Base-by-base conservation (phyloP, 2,329 filamentous ascomycete genomes). In the Teratosphaeria pseudoeucalypti region DNA sequence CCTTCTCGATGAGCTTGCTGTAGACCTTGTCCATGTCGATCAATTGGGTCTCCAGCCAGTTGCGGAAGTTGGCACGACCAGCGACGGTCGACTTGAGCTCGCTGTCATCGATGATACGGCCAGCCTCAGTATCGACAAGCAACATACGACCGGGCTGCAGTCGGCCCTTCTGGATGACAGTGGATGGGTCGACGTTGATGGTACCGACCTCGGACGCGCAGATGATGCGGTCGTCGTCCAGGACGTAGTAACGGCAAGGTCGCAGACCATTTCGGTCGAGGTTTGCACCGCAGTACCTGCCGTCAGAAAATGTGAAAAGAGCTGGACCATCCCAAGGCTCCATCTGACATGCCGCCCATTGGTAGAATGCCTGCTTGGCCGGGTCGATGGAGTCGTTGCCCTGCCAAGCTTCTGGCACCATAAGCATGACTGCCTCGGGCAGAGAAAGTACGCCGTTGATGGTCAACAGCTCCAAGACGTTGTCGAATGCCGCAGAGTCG, bases 341-440 rank as follows among this genome's bases (percentile, higher is more conserved):
- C 92, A 97, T 97, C 81, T 95, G 89, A 75, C 92, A 97, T 66
- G 91, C 92, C 70, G 92, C 92, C 91, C 92, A 97, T 75, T 97
- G 92, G 77, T 97, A 97, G 77, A 96, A 97, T 57, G 92, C 92
- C 61, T 92, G 89, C 79, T 97, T 97, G 71, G 90, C 89, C 59
- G 91, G 90, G 69, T 96, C 92, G 88, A 97, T 95, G 61, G 85
- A 81, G 43, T 85, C 80, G 75, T 96, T 96, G 62, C 92, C 92
- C 76, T 97, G 91, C 92, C 92, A 97, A 62, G 92, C 92, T 77
- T 97, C 92, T 26, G 92, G 92, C 56, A 97, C 90, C 92, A 97
- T 96, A 68, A 97, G 83, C 92, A 97, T 97, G 67, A 97, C 89
- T 56, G 92, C 92, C 76, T 97, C 92, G 16, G 92, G 92, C 2